phyloP scores from a whole-genome alignment of 2,329 filamentous ascomycete genomes.

The Pseudogymnoascus destructans region DNA sequence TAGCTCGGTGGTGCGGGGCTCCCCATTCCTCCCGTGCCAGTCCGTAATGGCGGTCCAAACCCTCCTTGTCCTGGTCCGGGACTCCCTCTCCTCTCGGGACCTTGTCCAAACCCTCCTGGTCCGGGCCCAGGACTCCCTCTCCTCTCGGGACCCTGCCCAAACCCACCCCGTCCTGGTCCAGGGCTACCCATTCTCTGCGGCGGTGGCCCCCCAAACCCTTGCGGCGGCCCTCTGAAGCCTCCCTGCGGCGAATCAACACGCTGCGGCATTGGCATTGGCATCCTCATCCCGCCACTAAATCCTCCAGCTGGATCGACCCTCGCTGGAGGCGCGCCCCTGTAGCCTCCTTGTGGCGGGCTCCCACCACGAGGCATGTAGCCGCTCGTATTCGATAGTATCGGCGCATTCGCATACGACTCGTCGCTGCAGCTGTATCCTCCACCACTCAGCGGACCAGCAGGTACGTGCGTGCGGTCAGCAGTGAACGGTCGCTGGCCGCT shows the following conservation, averaged over 20 bases:
- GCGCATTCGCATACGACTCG: background rate
- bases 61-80: background rate
- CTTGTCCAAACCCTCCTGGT: background rate
- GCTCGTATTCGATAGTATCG: background rate
- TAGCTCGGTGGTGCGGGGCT: conserved; percentile 17
- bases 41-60: background rate
- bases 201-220: background rate
- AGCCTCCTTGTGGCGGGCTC: background rate
- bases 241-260: background rate
- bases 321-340: background rate
- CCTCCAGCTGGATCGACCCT: background rate
- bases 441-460: background rate
- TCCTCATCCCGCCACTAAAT: background rate
- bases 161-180: background rate
- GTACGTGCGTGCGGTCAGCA: background rate
- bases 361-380: background rate
- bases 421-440: conserved; percentile 1
- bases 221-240: background rate
- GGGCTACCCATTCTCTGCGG: background rate
- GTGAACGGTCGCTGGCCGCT: background rate
- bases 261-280: background rate
- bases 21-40: background rate
- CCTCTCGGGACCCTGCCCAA: background rate
- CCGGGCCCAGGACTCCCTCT: background rate
- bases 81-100: background rate